Base-by-base conservation (phyloP, 148 eudicot genomes). In the Beta vulgaris region DNA sequence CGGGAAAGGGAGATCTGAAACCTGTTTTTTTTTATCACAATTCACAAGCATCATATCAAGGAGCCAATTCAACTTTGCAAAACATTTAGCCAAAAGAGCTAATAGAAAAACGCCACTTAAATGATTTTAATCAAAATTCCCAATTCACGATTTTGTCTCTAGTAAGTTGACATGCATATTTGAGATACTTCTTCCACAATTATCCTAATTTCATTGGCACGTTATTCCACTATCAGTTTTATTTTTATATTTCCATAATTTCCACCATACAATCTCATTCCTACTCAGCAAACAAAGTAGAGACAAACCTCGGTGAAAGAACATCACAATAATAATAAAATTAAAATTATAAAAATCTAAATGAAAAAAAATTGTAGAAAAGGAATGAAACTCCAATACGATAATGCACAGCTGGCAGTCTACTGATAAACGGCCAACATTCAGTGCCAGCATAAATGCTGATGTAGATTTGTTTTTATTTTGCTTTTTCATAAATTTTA, bases 391-490 rank as follows among this genome's bases (percentile, higher is more conserved):
- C 29, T 55, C 68, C 58, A 32, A 37, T n/a, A 31, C 42, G 62
- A 74, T 69, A 29, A 61, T 79, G 64, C 69, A 74, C 57, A 79
- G 74, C 74, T 74, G 78, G 75, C 78, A 74, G 55, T 65, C 78
- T 63, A 79, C 68, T 61, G 61, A 68, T 79, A 55, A 21, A 69
- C 65, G 82, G 82, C 78, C 63, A 34, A 59, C 18, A 59, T 35
- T 43, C 23, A 35, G 21, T 79, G 82, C 73, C 82, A 79, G 63
- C 78, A 15, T 16, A 69, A 36, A 79, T 69, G 82, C 78, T 74
- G 64, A 74, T 69, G 82, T 79, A 68, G 78, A 69, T 69, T 79
- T 48, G 16, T 53, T 54, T 49, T 23, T 43, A 4, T 44, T 42
- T 57, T 44, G 9, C 15, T 69, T 14, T 34, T 43, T 11, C 10